These are phyloP conservation scores for Jaminaea rosea DNA, from an alignment of 1,284 basidiomycete species.

Conservation along the genomic window DNA sequence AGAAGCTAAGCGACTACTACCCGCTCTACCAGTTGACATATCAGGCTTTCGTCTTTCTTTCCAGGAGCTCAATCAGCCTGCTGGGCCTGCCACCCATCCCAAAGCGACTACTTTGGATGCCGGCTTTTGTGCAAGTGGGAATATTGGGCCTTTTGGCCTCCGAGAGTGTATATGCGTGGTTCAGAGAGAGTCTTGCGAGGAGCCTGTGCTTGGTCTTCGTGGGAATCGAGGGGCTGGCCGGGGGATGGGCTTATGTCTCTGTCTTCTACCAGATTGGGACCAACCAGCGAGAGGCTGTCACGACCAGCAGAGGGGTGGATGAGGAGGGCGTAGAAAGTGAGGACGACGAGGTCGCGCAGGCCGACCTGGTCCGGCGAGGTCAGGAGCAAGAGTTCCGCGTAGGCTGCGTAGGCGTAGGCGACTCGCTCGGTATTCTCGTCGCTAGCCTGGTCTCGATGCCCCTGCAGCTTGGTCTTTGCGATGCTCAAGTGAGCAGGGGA, in stretches of 20 bases:
- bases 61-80: constrained; percentile 76
- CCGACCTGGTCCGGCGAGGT: constrained; percentile 8
- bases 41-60: constrained; percentile 76
- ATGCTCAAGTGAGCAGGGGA: constrained; percentile 24
- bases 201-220: constrained; percentile 41
- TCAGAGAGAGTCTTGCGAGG: constrained; percentile 32
- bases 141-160: constrained; percentile 58
- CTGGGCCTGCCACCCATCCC: constrained; percentile 78
- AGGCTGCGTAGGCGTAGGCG: constrained; percentile 41
- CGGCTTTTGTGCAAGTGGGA: constrained; percentile 61
- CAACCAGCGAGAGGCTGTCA: constrained; percentile 7
- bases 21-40: constrained; percentile 55
- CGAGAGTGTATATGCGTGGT: constrained; percentile 53
- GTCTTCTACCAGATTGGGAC: constrained; percentile 39
- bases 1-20: constrained; percentile 83
- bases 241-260: constrained; percentile 8
- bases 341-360: constrained; percentile 3
- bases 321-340: neutral
- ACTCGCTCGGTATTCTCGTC: constrained; percentile 38
- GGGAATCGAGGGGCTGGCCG: constrained; percentile 29
- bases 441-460: constrained; percentile 42
- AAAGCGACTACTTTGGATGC: constrained; percentile 59
- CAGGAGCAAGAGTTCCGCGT: constrained; percentile 46
- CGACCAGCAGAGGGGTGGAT: neutral
- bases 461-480: constrained; percentile 31